Evolutionary conservation across 176 grass and related monocot genomes (phyloP), one percentile per base, ranked within the genome.

Genomic region (Triticum dicoccoides): DNA sequence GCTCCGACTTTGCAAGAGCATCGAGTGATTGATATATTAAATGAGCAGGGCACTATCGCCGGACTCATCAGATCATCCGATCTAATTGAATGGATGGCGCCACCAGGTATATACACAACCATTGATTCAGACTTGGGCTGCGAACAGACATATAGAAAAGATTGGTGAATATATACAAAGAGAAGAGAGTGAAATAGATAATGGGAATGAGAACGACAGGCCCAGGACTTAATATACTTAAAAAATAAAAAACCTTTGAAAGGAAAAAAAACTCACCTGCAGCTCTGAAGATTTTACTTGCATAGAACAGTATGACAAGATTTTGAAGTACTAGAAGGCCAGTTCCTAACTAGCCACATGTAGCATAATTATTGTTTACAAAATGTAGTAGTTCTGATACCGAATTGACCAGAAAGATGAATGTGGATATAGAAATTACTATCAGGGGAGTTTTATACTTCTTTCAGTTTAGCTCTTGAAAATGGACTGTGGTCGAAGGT

Each of bases 281-380:
- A 87, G 93, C 67, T 92, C 83, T 95, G 89, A 95, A 98, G 85
- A 95, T 95, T 86, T 75, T 91, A 42, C 39, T 42, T 42, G 39
- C 39, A 42, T 42, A 92, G 85, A 98, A 98, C 52, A 98, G 67
- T 61, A 98, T 88, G 21, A 73, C 89, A 24, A 95, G 83, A 58
- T 93, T 87, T 79, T 98, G 93, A 62, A 98, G 86, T 68, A 93
- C 93, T 61, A 95, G 93, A 33, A 98, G 73, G n/a, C 71, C 41
- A 29, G 71, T 49, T 74, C 23, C 71, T 74, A 74, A 47, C 71
- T 49, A 41, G 88, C 89, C 61, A 56, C 9, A 73, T 56, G 32
- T 18, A 77, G 13, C 67, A 84, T 17, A 44, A 70, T 49, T 14
- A 54, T 21, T 1, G 8, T 68, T 34, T n/a, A 84, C 62, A 65